phyloP scores from a whole-genome alignment of 441 rosid species.

The Erodium trifolium region DNA sequence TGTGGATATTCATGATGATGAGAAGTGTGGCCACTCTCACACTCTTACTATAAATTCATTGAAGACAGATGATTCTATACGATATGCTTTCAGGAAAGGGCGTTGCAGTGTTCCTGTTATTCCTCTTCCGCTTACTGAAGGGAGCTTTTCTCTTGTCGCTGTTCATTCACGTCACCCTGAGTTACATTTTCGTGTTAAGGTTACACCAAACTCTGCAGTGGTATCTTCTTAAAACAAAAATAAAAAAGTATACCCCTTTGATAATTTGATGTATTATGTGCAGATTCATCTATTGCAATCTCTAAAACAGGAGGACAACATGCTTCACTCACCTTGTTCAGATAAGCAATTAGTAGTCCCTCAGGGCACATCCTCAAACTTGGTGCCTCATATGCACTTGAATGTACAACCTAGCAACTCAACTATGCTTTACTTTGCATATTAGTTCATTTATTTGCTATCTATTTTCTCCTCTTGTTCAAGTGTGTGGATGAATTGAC shows the following conservation, averaged over 20 bases:
- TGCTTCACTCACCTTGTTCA: slow-evolving; percentile 18
- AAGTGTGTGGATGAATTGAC: too few species aligned
- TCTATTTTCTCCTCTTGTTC: background rate
- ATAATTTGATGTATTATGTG: slow-evolving; percentile 2
- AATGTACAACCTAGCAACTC: slow-evolving; percentile 6
- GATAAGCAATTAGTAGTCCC: slow-evolving; percentile 17
- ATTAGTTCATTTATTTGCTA: background rate
- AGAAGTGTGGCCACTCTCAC: slow-evolving; percentile 30
- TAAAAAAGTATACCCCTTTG: background rate
- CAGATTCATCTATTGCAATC: slow-evolving; percentile 27
- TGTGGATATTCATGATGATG: slow-evolving; percentile 39
- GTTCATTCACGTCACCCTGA: slow-evolving; percentile 39
- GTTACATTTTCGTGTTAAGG: slow-evolving; percentile 31
- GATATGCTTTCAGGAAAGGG: slow-evolving; percentile 43
- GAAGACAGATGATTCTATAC: slow-evolving; percentile 18
- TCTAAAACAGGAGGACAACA: slow-evolving; percentile 16
- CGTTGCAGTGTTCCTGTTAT: slow-evolving; percentile 41
- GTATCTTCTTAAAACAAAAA: slow-evolving; percentile 3
- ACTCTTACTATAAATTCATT: slow-evolving; percentile 29
- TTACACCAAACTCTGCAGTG: slow-evolving; percentile 16
- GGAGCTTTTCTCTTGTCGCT: slow-evolving; percentile 33
- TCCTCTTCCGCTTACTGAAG: slow-evolving; percentile 38
- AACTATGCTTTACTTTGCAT: background rate
- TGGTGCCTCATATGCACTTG: background rate
- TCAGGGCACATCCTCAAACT: slow-evolving; percentile 18